phyloP scores from a whole-genome alignment of 768 basidiomycete species.

The Tylopilus balloui region DNA sequence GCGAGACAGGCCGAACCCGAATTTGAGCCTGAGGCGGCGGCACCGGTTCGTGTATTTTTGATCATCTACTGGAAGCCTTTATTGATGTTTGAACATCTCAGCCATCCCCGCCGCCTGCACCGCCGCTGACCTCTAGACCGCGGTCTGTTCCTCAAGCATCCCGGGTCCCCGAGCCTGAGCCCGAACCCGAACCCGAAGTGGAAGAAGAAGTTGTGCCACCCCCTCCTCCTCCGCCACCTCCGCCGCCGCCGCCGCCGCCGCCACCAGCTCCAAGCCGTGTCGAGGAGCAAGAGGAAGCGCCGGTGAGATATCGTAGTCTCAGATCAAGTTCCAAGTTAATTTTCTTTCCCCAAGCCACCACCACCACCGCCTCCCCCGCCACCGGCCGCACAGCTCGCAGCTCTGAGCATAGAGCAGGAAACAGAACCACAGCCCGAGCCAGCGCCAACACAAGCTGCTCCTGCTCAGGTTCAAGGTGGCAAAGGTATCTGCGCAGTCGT shows the following conservation, averaged over 20 bases:
- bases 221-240: constrained; percentile 26
- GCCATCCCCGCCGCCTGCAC: constrained; percentile 29
- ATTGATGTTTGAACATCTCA: constrained; percentile 7
- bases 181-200: constrained; percentile 16
- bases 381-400: constrained; percentile 33
- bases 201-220: constrained; percentile 21
- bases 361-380: constrained; percentile 47
- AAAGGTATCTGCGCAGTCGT: constrained; percentile 69
- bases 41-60: constrained; percentile 25
- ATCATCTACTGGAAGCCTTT: background rate
- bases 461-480: constrained; percentile 13
- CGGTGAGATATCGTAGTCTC: constrained; percentile 4
- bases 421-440: constrained; percentile 41
- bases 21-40: constrained; percentile 26
- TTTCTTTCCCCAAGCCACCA: constrained; percentile 18
- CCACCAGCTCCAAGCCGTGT: constrained; percentile 8
- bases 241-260: constrained; percentile 8
- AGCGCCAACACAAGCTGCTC: constrained; percentile 14
- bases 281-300: constrained; percentile 12
- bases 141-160: constrained; percentile 16
- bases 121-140: constrained; percentile 19
- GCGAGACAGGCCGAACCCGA: constrained; percentile 20
- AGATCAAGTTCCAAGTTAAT: background rate
- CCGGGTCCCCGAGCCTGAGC: constrained; percentile 19
- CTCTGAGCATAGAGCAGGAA: constrained; percentile 25